Base-by-base conservation (phyloP, 2,329 filamentous ascomycete genomes). In the Cladosporium oxysporum region DNA sequence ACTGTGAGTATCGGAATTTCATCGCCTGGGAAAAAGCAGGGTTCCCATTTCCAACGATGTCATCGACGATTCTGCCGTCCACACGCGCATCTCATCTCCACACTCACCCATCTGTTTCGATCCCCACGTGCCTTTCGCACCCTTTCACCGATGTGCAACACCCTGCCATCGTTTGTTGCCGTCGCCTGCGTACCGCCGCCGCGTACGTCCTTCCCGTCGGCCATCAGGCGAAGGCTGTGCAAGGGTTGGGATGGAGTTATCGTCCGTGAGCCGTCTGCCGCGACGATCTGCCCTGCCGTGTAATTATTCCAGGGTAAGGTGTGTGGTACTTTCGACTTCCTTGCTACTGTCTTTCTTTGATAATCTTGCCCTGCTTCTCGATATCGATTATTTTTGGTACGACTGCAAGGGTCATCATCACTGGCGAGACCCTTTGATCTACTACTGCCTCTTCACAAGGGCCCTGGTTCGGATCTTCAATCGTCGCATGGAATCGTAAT, bases 241-340 rank as follows among this genome's bases (percentile, higher is more conserved):
- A 58, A 58, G 55, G 55, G 55, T 58, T 41, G 55, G 11, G 55
- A 58, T 53, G 49, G 23, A 53, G 49, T 29, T 53, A 16, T 29
- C 14, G 28, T 29, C 49, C 28, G 23, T 53, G 49, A 28, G 49
- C 49, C 49, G 49, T 21, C 0, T 29, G 49, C 18, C 23, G 49
- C 26, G 28, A 29, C 23, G 23, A 53, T 53, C 49, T 53, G 49
- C 49, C 49, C 26, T 53, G 49, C 18, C 49, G 49, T 29, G 41
- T 23, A 47, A 21, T 10, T 21, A 21, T 21, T 47, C n/a, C n/a
- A 47, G n/a, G 10, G 41, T 47, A 10, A 12, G n/a, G 7, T n/a
- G n/a, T n/a, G n/a, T n/a, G n/a, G n/a, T 47, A 12, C n/a, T 21
- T 44, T 21, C 41, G 10, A 21, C 41, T 47, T 21, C 41, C n/a